Percentiles rank a stretch among this genome's conserved stretches.
These are phyloP conservation scores for Aspergillus pseudoterreus DNA, from an alignment of 2,329 filamentous ascomycete species.

Conservation along the genomic window DNA sequence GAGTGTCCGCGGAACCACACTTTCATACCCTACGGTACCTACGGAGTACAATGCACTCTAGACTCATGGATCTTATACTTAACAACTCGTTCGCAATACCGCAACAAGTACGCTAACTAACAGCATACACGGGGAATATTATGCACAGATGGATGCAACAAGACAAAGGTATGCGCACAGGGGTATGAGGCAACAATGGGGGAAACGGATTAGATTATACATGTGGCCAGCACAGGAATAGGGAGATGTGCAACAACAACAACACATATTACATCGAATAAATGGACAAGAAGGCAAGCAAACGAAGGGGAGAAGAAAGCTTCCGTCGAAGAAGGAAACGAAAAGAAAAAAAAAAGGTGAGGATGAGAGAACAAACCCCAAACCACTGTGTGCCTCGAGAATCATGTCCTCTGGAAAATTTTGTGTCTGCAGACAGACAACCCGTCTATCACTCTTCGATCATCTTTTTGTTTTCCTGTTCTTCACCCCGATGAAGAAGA, in stretches of 20 bases:
- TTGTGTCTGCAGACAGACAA: constrained; percentile 12
- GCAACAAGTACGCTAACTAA: constrained; percentile 12
- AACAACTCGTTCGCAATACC: constrained; percentile 3
- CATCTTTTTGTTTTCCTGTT: constrained; percentile 5
- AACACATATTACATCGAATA: constrained; percentile 34
- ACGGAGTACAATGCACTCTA: too few relatives aligned
- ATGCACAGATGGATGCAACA: constrained; percentile 15
- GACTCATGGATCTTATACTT: too few relatives aligned
- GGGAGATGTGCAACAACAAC: constrained; percentile 18
- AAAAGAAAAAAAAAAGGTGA: constrained; percentile 31
- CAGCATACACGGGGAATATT: constrained; percentile 13
- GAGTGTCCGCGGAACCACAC: too few relatives aligned
- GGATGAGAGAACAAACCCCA: constrained; percentile 22
- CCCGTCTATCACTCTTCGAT: constrained; percentile 12
- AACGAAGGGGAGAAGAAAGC: constrained; percentile 17
- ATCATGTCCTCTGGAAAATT: constrained; percentile 22
- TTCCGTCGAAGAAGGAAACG: background rate
- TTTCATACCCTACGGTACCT: too few relatives aligned
- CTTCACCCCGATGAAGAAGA: constrained; percentile 1
- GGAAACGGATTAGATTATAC: constrained; percentile 35
- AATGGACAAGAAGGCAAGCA: constrained; percentile 23
- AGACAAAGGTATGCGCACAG: constrained; percentile 23
- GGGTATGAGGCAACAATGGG: constrained; percentile 34
- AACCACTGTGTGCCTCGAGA: constrained; percentile 23
- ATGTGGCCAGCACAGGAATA: constrained; percentile 40